A percentile compares a stretch with the other conserved stretches of the same genome.
Conservation (phyloP, 768 basidiomycete genomes). For the Leccinum obscurum region DNA sequence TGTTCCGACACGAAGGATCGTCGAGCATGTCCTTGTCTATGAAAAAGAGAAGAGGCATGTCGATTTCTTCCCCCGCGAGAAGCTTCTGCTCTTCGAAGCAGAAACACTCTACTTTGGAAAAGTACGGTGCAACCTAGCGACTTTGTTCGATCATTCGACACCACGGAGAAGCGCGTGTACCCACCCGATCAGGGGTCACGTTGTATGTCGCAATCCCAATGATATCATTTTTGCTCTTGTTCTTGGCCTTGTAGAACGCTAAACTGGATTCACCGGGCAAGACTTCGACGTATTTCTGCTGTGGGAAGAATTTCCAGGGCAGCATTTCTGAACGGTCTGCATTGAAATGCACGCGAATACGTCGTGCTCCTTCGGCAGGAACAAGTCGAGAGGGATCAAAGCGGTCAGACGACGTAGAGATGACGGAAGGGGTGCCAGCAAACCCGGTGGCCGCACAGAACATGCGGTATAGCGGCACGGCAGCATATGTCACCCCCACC, state of each 20-base stretch:
- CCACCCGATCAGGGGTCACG: slow-evolving; percentile 94
- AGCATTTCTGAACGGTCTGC: slow-evolving; percentile 87
- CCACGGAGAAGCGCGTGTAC: slow-evolving; percentile 25
- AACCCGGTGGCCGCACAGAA: slow-evolving; percentile 99
- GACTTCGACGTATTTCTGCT: slow-evolving; percentile 87
- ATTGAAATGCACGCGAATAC: slow-evolving; percentile 95
- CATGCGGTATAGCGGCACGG: slow-evolving; percentile 95
- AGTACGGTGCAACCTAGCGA: slow-evolving; percentile 90
- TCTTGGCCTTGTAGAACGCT: slow-evolving; percentile 95
- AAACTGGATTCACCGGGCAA: slow-evolving; percentile 94
- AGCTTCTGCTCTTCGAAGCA: slow-evolving; percentile 99
- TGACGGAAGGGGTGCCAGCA: slow-evolving; percentile 89
- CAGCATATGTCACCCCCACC: slow-evolving; percentile 90
- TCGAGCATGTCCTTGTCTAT: slow-evolving; percentile 97
- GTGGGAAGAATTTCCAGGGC: slow-evolving; percentile 91
- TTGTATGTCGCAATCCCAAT: slow-evolving; percentile 99
- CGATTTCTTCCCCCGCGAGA: slow-evolving; percentile 92
- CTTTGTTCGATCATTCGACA: not conserved
- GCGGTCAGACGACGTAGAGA: slow-evolving; percentile 56
- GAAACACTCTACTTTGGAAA: slow-evolving; percentile 99
- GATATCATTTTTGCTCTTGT: slow-evolving; percentile 79
- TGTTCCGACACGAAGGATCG: slow-evolving; percentile 81
- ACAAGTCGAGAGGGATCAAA: slow-evolving; percentile 86
- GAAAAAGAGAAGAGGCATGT: slow-evolving; percentile 98
- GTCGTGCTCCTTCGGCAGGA: slow-evolving; percentile 61